These are phyloP conservation scores for Cladosporium sp. DNA, from an alignment of 2,329 filamentous ascomycete genomes.

Conservation along the genomic window DNA sequence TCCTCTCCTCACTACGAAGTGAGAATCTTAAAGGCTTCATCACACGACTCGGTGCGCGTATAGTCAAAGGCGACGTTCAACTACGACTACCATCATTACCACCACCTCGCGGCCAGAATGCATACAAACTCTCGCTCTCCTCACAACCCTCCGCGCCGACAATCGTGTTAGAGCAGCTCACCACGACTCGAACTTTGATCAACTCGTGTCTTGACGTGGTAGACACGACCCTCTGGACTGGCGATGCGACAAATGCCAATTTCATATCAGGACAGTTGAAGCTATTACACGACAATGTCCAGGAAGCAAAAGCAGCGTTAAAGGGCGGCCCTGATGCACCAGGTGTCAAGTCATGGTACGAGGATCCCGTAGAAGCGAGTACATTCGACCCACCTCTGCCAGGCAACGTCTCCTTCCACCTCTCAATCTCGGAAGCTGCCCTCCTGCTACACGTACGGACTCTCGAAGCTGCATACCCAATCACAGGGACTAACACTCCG, in stretches of 20 bases:
- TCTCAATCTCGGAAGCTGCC: constrained; percentile 53
- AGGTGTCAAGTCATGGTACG: constrained; percentile 49
- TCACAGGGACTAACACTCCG: constrained; percentile 32
- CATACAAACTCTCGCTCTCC: constrained; percentile 51
- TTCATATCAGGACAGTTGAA: constrained; percentile 57
- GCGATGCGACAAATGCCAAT: constrained; percentile 56
- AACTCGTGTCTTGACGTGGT: constrained; percentile 81
- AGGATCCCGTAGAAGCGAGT: constrained; percentile 46
- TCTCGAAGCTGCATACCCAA: constrained; percentile 51
- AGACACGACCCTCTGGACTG: constrained; percentile 69
- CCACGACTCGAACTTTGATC: constrained; percentile 69
- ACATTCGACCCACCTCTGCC: constrained; percentile 61
- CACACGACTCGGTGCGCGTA: constrained; percentile 81
- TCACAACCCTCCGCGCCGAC: constrained; percentile 52
- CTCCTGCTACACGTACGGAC: constrained; percentile 61
- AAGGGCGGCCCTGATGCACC: constrained; percentile 52
- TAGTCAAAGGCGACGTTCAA: constrained; percentile 82
- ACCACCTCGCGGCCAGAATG: constrained; percentile 47
- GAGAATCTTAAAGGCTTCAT: constrained; percentile 91
- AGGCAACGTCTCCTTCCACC: constrained; percentile 67
- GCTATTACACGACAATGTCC: constrained; percentile 57
- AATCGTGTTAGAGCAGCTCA: constrained; percentile 65
- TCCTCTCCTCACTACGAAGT: constrained; percentile 79
- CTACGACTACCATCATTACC: constrained; percentile 69
- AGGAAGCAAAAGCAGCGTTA: constrained; percentile 56